Evolutionary conservation across 75 land plant species (phyloP), one percentile per base, ranked within the genome.

Genomic region (Chamaecyparis obtusa): DNA sequence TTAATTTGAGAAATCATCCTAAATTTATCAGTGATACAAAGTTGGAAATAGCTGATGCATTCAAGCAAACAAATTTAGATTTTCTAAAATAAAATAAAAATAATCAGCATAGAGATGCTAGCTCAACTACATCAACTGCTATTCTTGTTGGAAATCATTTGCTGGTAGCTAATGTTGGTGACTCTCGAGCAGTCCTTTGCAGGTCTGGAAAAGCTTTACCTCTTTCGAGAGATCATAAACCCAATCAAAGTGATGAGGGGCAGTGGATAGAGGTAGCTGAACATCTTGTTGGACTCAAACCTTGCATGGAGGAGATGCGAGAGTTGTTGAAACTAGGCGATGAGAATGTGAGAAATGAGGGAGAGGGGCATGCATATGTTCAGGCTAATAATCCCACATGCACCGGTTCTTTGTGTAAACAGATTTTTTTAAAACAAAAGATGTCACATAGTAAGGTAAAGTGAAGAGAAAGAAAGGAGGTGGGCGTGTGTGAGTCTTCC

Each of bases 41-140:
- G 84, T 88, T 89, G 16, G 97, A 96, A 78, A 96, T 92, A 97
- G 99, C 94, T 88, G 99, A 97, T 88, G 94, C 98, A 35, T 96
- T 95, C 91, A 92, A 87, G 89, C 93, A 93, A 75, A 97, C 99
- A 37, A 98, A 97, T 87, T 90, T 95, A 5, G 98, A 96, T 19
- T 96, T 95, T 87, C 91, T 97, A n/a, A n/a, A n/a, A n/a, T n/a
- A n/a, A n/a, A n/a, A n/a, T 75, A 94, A 97, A 71, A 93, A 90
- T 76, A 91, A 78, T 91, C 94, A 95, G 88, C 92, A 95, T 80
- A 88, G 95, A 86, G 99, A 97, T 93, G 99, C 99, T 79, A 98
- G 99, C 14, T 96, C 98, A 85, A 97, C 99, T 85, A 98, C 99
- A 86, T 97, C 98, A 67, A 97, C 98, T 48, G 99, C 99, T 64